Base-by-base conservation (phyloP, 2,329 filamentous ascomycete species). In the Calonectria pseudoturangicola region DNA sequence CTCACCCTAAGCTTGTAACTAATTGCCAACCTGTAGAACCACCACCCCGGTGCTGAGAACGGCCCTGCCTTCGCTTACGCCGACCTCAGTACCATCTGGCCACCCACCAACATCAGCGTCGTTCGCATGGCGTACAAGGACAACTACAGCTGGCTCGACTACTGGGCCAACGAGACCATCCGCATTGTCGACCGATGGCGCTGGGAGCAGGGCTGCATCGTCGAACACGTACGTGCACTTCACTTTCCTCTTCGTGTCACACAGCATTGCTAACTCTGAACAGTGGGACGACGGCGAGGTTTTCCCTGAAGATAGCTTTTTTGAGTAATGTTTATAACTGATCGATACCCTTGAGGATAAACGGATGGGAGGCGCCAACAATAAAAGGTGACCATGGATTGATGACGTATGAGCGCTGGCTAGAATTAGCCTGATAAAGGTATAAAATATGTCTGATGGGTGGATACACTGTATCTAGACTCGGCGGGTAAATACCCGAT, bases 221-320 rank as follows among this genome's bases (percentile, higher is more conserved):
- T 63, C 18, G 58, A 63, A 33, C 58, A 63, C 41, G 58, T 63
- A 18, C 12, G 58, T 47, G 4, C 25, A 33, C 18, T 8, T 15
- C 21, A 8, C 6, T 63, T 45, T 12, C 15, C n/a, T 27, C 21
- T 15, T 45, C 12, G 16, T 36, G 9, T 8, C 9, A 28, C 9
- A 28, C 28, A 6, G 27, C 12, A 4, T n/a, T 12, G 21, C 58
- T 63, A 63, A 63, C 58, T 16, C 25, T 30, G 13, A 30, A 33
- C 12, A 63, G 58, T 63, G 58, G 58, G 58, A 63, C 47, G 58
- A 45, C 4, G 58, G 58, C 41, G 58, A 63, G 27, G 58, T 63
- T 12, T 63, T 63, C 41, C 58, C 58, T 13, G 25, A 21, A 16
- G 51, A 58, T 39, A 16, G 4, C 16, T 15, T 18, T 7, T 58